Evolutionary conservation across 164 flowering plant genomes (phyloP), one percentile per base, ranked within the genome.

Genomic region (Cinnamomum micranthum): DNA sequence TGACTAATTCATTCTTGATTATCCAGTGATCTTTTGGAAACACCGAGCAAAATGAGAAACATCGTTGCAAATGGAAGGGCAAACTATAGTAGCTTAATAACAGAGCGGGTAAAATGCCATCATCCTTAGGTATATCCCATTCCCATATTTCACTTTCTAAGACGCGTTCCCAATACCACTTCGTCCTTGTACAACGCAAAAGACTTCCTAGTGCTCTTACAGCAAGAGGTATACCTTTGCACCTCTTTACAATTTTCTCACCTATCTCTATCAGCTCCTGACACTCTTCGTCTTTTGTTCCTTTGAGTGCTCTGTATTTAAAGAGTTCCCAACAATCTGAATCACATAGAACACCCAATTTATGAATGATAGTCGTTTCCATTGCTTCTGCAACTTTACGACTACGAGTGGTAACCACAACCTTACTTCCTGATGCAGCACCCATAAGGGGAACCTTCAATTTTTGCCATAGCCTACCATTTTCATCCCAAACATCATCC

Each of bases 401-500:
- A 22, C 6, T 31, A 33, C 68, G 73, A 62, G 73, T 75, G 6
- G 77, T 75, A 24, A 75, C 73, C 27, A 75, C 20, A 9, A 75
- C n/a, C 47, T 25, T 70, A 47, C 77, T 75, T 59, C 73, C 73
- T 19, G 3, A 6, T 9, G 67, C 68, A 6, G 71, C 71, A 19
- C 25, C 25, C 35, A 27, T 9, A 3, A 74, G 50, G 2, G 52
- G 28, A n/a, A 7, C 1, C 23, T 19, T 23, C 22, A 71, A 13
- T 7, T 3, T 13, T 2, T 55, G 13, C 62, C 73, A 71, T 1
- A 22, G 52, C 10, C 1, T 2, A 24, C 2, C 20, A 58, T 14
- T 11, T 60, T 72, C 74, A 31, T 63, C 31, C 74, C 74, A 72
- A 20, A 72, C 74, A 72, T 72, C 68, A 62, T 72, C 74, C 51